Evolutionary conservation across 148 eudicot species (phyloP).

Genomic region (Polygonum aviculare): DNA sequence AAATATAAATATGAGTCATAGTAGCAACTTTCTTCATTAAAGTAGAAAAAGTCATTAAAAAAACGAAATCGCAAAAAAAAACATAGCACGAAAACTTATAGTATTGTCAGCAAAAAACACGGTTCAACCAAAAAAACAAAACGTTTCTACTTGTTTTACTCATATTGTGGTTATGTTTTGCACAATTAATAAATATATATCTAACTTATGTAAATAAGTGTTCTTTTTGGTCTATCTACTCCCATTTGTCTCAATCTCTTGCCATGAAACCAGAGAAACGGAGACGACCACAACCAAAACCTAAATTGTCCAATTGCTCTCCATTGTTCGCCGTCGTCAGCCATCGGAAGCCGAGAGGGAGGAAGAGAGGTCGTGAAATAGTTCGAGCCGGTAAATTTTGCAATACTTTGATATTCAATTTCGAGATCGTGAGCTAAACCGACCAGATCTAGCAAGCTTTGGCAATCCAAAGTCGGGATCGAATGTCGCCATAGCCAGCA

Average conservation of each 20-base stretch:
- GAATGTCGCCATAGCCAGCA: slow-evolving; percentile 1
- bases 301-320: not conserved
- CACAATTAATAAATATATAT: not conserved
- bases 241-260: not conserved
- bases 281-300: not conserved
- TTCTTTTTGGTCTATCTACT: not conserved
- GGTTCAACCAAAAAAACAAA: too few species aligned
- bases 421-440: not conserved
- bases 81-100: too few species aligned
- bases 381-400: not conserved
- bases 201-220: not conserved
- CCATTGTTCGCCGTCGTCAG: not conserved
- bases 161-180: not conserved
- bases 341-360: not conserved
- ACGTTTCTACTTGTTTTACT: too few species aligned
- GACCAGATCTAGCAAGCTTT: slow-evolving; percentile 8
- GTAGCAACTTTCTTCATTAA: too few species aligned
- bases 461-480: not conserved
- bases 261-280: not conserved
- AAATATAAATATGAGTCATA: too few species aligned
- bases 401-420: not conserved
- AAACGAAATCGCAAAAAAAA: too few species aligned
- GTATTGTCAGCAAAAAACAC: too few species aligned
- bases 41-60: too few species aligned
- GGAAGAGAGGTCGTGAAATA: not conserved